Evolutionary conservation across 139 green algal species (phyloP).

Genomic region (Choricystis sp.): DNA sequence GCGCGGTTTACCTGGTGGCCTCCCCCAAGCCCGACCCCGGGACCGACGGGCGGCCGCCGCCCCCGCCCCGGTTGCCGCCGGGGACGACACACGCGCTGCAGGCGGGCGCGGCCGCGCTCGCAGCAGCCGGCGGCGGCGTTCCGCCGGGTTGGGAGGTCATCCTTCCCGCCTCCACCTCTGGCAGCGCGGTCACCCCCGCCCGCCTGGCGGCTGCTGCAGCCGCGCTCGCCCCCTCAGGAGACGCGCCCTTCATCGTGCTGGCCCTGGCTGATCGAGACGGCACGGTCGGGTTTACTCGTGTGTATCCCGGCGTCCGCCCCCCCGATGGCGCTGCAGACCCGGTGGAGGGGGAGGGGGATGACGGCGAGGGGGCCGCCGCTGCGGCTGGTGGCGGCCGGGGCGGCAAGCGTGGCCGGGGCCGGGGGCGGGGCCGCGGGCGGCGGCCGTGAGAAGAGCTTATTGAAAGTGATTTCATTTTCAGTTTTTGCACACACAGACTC

Average conservation of each 20-base stretch:
- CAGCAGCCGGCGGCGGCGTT: neutral
- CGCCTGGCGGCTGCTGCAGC: neutral
- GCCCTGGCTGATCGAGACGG: neutral
- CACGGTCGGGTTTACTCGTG: neutral
- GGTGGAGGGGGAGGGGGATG: neutral
- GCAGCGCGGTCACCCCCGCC: neutral
- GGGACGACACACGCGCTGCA: neutral
- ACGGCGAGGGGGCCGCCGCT: neutral
- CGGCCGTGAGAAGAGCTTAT: neutral
- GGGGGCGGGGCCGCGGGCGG: too few relatives aligned
- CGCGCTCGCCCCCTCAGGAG: neutral
- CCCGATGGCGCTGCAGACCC: neutral
- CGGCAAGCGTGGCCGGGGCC: too few relatives aligned
- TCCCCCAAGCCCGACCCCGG: neutral
- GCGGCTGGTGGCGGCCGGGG: neutral
- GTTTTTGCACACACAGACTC: neutral
- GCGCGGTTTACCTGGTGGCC: neutral
- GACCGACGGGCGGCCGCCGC: too few relatives aligned
- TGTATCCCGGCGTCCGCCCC: neutral
- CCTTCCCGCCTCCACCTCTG: neutral
- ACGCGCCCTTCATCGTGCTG: neutral
- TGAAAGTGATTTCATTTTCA: neutral
- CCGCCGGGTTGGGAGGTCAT: neutral
- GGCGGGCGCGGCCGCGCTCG: neutral
- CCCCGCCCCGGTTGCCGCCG: neutral